Conservation (phyloP, 116 monocot genomes). For the Papilionanthe hybrid region DNA sequence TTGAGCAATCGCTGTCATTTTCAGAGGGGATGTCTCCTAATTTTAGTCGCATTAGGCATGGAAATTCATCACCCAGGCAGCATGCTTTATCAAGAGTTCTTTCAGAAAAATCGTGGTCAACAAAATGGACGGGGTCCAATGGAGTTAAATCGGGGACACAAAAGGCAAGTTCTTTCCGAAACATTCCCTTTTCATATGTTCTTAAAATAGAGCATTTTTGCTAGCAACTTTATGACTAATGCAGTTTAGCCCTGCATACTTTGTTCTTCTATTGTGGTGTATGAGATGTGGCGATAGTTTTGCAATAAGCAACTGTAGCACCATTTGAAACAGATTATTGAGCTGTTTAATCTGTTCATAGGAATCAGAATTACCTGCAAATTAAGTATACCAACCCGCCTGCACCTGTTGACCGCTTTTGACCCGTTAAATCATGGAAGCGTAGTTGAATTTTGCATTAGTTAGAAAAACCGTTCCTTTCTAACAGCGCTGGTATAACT, state of each 20-base stretch:
- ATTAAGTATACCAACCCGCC: background rate
- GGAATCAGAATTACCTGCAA: background rate
- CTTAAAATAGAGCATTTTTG: background rate
- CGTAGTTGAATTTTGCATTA: background rate
- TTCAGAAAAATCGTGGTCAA: conserved; percentile 10
- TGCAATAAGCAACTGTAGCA: background rate
- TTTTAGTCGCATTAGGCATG: background rate
- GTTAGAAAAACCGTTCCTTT: background rate
- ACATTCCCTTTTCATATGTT: background rate
- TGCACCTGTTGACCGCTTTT: background rate
- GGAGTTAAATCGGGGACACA: background rate
- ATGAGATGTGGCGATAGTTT: too few species aligned
- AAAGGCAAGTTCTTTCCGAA: conserved; percentile 4
- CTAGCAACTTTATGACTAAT: too few species aligned
- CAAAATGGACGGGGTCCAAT: background rate
- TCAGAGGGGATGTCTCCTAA: conserved; percentile 12
- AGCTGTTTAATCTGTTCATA: background rate
- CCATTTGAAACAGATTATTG: background rate
- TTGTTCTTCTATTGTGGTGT: too few species aligned
- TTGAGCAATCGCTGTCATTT: conserved; percentile 6
- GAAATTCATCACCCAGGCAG: background rate
- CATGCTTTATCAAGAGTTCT: conserved; percentile 12
- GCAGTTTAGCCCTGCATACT: too few species aligned
- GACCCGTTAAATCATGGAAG: background rate
- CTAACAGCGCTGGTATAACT: background rate